Conservation (phyloP, 495 filamentous ascomycete species). For the Penicillium roqueforti region DNA sequence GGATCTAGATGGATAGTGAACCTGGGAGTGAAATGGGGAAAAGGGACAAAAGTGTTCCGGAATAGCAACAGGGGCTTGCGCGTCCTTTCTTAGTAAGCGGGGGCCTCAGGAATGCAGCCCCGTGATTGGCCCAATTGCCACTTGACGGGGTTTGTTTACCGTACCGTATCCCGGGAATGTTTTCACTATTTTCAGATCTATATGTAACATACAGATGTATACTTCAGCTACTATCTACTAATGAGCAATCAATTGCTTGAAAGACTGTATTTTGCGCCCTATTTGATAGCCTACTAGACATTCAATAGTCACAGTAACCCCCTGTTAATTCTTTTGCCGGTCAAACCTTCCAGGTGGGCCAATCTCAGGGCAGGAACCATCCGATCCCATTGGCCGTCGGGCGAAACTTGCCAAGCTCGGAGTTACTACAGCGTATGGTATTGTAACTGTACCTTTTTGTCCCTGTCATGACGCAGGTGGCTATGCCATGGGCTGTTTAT, state of each 20-base stretch:
- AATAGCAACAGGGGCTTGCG: constrained; percentile 38
- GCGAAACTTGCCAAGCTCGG: not conserved
- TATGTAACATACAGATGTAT: not conserved
- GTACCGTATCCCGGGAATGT: not conserved
- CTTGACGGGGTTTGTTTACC: constrained; percentile 14
- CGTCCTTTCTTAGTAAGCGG: constrained; percentile 38
- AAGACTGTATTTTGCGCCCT: too few relatives aligned
- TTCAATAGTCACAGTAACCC: not conserved
- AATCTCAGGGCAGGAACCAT: not conserved
- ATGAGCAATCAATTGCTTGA: not conserved
- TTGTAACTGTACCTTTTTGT: not conserved
- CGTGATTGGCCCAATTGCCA: constrained; percentile 14
- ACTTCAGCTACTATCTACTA: not conserved
- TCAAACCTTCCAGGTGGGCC: not conserved
- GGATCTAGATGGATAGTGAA: constrained; percentile 11
- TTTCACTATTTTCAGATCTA: not conserved
- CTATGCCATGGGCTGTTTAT: constrained; percentile 14
- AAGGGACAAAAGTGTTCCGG: constrained; percentile 14
- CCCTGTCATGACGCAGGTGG: constrained; percentile 20
- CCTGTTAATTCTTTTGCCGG: not conserved
- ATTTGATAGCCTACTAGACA: too few relatives aligned
- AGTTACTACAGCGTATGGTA: not conserved
- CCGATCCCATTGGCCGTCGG: not conserved
- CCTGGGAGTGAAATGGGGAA: constrained; percentile 9
- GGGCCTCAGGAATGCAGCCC: not conserved